Base-by-base conservation (phyloP, 371 early-diverging fungal species). In the Mortierella sp. region DNA sequence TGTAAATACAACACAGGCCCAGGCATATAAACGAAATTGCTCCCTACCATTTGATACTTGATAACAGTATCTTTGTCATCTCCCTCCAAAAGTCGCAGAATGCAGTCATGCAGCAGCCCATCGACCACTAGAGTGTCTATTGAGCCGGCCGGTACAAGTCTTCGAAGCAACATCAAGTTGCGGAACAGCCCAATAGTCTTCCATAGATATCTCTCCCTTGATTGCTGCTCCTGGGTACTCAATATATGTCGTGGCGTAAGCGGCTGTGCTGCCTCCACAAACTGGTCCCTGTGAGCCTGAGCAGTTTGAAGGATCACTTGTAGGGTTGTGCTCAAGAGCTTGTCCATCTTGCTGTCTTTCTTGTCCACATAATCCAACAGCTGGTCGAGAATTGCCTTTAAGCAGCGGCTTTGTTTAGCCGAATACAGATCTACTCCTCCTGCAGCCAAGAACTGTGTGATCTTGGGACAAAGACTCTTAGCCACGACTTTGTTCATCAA, bases 401-500 rank as follows among this genome's bases (percentile, higher is more conserved):
- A 28, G 51, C 70, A 78, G 37, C 64, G 55, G 6, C 68, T 70
- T 35, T 80, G 81, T 17, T 68, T 75, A 7, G 60, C 26, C 5
- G 81, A 80, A 31, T 75, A 80, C 34, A 80, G 54, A 29, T 80
- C 81, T 4, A 80, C 75, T 1, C 72, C 72, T 10, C 75, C 72
- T 26, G 68, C 68, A 4, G 43, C 35, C 23, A 80, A 31, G 35
- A 80, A 75, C 34, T 68, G 70, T 15, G 68, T 74, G n/a, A 80
- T 63, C 31, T 64, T 67, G 5, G 81, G 81, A 28, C 81, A 80
- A 7, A 80, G 61, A 40, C 81, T 80, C 66, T 80, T 80, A 49
- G 81, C 88, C 4, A 91, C 89, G 0, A 89, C 83, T 71, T 89
- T 89, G 59, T 84, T 85, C 68, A 92, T 69, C 63, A 92, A 66